phyloP scores from a whole-genome alignment of 805 yeast genomes.

The Wickerhamiella dianesei region DNA sequence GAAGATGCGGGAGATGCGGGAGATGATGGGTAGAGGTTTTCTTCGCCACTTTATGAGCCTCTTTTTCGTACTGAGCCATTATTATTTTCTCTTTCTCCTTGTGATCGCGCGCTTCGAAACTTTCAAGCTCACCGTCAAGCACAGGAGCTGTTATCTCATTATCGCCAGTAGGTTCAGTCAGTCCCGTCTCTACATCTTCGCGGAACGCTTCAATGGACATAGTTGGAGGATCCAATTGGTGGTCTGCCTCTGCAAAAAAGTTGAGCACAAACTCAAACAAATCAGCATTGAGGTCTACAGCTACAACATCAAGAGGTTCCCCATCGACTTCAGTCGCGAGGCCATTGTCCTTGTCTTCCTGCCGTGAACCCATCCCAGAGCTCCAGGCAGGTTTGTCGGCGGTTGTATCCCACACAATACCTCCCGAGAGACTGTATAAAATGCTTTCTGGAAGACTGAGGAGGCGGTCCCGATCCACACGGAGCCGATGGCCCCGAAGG shows the following conservation, averaged over 20 bases:
- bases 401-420: constrained; percentile 3
- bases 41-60: not conserved
- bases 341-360: constrained; percentile 3
- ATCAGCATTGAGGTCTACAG: constrained; percentile 71
- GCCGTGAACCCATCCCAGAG: constrained; percentile 9
- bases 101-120: constrained; percentile 10
- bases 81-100: constrained; percentile 1
- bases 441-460: constrained; percentile 87
- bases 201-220: constrained; percentile 13
- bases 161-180: not conserved
- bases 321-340: constrained; percentile 7
- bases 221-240: constrained; percentile 31
- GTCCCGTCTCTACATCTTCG: not conserved
- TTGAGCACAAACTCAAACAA: constrained; percentile 76
- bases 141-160: not conserved
- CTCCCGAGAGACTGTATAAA: constrained; percentile 45
- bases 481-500: constrained; percentile 60
- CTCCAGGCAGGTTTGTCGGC: constrained; percentile 4
- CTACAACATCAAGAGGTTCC: constrained; percentile 3
- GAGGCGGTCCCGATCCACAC: constrained; percentile 74
- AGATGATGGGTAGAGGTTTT: too few species aligned
- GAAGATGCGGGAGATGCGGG: too few species aligned
- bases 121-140: constrained; percentile 4
- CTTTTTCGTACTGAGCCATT: not conserved
- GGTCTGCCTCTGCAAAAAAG: constrained; percentile 55